Base-by-base conservation (phyloP, 148 eudicot genomes). In the Arbutus unedo region DNA sequence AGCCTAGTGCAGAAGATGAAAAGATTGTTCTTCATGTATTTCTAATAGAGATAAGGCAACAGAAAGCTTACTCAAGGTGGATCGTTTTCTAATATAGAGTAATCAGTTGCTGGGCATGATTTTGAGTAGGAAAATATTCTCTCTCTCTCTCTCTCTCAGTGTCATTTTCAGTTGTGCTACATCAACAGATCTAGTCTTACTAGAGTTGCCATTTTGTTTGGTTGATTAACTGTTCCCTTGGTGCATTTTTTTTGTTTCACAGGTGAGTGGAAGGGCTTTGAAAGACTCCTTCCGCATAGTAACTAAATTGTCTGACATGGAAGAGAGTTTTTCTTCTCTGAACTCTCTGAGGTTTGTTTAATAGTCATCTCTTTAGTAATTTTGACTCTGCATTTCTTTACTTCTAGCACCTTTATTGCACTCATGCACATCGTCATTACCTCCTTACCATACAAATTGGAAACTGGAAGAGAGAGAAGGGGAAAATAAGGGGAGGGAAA, bases 231-330 rank as follows among this genome's bases (percentile, higher is more conserved):
- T 49, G 23, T 8, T 38, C 53, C 72, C 59, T 74, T 78, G 51
- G 55, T 64, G 41, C n/a, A 4, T 25, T 43, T 59, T 84, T 14
- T 43, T 67, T 21, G 80, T 74, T 84, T 81, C 38, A 25, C 81
- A 96, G 99, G 93, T 97, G 55, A 88, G 87, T 60, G 95, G 93
- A 84, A 90, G 87, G 79, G 99, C 99, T 73, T 85, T 94, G 72
- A 89, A 92, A 89, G 98, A 94, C 85, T 93, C 98, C 6, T 87
- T 97, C 57, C 88, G 87, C 79, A 97, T 97, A 57, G 79, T 81
- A 43, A 92, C 98, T 18, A 89, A 86, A 68, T 94, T 92, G 88
- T 79, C 93, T 23, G 98, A 97, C 70, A 88, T 97, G 95, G 98
- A 94, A 85, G 83, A 88, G 86, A 83, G 85, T 44, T 97, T 88